A percentile compares a stretch with the other conserved stretches of the same genome.
phyloP scores from a whole-genome alignment of 495 filamentous ascomycete genomes.

The Amorphotheca resinae region DNA sequence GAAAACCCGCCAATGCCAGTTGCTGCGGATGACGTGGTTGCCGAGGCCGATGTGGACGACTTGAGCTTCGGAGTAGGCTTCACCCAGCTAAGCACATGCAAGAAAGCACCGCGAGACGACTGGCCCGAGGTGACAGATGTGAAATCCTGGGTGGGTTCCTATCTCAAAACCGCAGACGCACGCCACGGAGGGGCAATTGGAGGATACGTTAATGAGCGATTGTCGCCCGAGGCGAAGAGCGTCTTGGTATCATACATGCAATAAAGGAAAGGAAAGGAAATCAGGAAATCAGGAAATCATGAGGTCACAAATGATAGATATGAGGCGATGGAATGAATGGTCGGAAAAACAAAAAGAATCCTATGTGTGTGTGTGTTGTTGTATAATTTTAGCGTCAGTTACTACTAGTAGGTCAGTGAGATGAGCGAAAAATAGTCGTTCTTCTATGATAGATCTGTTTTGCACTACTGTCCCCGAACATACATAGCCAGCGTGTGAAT shows the following conservation, averaged over 20 bases:
- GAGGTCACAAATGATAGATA: not conserved
- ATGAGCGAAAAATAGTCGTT: too few species aligned
- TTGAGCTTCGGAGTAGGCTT: slow-evolving; percentile 89
- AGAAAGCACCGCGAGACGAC: slow-evolving; percentile 50
- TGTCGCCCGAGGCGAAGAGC: slow-evolving; percentile 40
- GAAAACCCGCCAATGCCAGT: slow-evolving; percentile 70
- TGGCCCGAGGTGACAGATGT: slow-evolving; percentile 75
- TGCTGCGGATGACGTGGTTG: slow-evolving; percentile 59
- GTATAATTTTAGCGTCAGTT: too few species aligned
- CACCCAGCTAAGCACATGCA: slow-evolving; percentile 81
- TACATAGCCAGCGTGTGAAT: too few species aligned
- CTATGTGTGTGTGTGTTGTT: too few species aligned
- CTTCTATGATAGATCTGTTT: too few species aligned
- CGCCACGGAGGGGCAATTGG: slow-evolving; percentile 42
- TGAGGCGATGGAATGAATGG: not conserved
- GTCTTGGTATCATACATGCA: slow-evolving; percentile 46
- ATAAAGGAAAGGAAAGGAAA: too few species aligned
- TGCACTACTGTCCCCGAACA: too few species aligned
- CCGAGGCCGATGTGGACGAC: slow-evolving; percentile 79
- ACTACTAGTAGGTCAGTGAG: too few species aligned
- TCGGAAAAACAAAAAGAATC: too few species aligned
- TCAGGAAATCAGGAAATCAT: too few species aligned
- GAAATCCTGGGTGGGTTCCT: slow-evolving; percentile 64
- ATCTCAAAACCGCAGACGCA: slow-evolving; percentile 40
- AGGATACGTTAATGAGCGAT: slow-evolving; percentile 43